Conservation (phyloP, 2,329 filamentous ascomycete species). For the Trichoderma afroharzianum region DNA sequence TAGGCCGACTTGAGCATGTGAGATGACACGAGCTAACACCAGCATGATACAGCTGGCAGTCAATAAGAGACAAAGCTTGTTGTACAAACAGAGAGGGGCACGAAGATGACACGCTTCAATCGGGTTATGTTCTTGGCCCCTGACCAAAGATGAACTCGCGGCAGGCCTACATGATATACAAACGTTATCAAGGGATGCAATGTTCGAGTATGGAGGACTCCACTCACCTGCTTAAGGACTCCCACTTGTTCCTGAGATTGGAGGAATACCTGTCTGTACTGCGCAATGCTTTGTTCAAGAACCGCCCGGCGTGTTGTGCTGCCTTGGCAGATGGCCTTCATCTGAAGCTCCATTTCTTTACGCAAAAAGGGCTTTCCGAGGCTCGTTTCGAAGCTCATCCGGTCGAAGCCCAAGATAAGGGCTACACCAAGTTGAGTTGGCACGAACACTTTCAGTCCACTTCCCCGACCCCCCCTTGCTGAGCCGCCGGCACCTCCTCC, state of each 20-base stretch:
- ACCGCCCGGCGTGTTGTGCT: conserved; percentile 70
- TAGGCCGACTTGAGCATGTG: background rate
- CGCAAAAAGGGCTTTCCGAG: conserved; percentile 92
- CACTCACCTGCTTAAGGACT: conserved; percentile 58
- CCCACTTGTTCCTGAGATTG: conserved; percentile 75
- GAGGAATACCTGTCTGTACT: conserved; percentile 83
- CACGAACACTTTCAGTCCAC: conserved; percentile 77
- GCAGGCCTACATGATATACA: conserved; percentile 30
- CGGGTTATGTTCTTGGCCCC: background rate
- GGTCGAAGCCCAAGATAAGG: conserved; percentile 89
- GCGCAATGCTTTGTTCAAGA: conserved; percentile 75
- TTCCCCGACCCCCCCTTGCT: conserved; percentile 40
- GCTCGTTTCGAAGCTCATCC: conserved; percentile 88
- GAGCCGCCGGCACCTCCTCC: conserved; percentile 35
- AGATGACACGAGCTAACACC: background rate
- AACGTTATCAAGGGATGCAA: background rate
- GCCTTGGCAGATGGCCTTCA: conserved; percentile 95
- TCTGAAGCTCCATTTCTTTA: conserved; percentile 96
- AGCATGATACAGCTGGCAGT: background rate
- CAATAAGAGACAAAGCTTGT: background rate
- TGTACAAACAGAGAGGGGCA: background rate
- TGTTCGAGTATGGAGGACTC: background rate
- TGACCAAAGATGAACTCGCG: conserved; percentile 37
- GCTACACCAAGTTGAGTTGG: conserved; percentile 89
- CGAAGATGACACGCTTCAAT: background rate